Base-by-base conservation (phyloP, 2,329 filamentous ascomycete genomes). In the Ophiocordyceps robertsii region DNA sequence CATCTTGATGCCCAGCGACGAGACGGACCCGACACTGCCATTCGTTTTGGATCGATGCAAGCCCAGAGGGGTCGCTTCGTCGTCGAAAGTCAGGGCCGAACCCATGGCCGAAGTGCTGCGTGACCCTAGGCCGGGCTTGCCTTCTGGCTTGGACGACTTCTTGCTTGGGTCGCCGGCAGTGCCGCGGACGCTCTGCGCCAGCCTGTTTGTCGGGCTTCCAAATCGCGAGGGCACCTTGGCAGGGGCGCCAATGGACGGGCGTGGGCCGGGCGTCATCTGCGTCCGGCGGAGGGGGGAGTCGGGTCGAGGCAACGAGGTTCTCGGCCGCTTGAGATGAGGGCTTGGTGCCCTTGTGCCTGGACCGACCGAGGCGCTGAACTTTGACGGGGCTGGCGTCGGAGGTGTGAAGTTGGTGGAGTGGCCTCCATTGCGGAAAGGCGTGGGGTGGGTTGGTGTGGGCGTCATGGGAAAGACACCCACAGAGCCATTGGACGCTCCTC, bases 351-450 rank as follows among this genome's bases (percentile, higher is more conserved):
- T 75, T 35, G 55, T 54, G 10, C 78, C 76, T 7, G 84, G 84
- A 1, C 88, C 88, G 37, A 94, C 69, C 0, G 89, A 93, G 61
- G 93, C 85, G 57, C 87, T 92, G 65, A 95, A 92, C 56, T 89
- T 89, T 43, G 82, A 73, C 40, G 85, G 52, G 1, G 73, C 73
- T 0, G 81, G 75, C 0, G 74, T 80, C 3, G 81, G 76, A 29
- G 83, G 73, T 19, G 81, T 77, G 56, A 72, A 71, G 54, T 73
- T 75, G 31, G 68, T 74, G 21, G 75, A 70, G 56, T 77, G 80
- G 48, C 57, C 70, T 40, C 65, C 69, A 27, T 64, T 62, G 52
- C 71, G 75, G 40, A 79, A 63, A 29, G 68, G 72, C 38, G 66
- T 65, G 40, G 72, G 69, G 16, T 72, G 70, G 29, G 76, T 76